Evolutionary conservation across 495 filamentous ascomycete species (phyloP), one percentile per base, ranked within the genome.

Genomic region (Durotheca rogersii): DNA sequence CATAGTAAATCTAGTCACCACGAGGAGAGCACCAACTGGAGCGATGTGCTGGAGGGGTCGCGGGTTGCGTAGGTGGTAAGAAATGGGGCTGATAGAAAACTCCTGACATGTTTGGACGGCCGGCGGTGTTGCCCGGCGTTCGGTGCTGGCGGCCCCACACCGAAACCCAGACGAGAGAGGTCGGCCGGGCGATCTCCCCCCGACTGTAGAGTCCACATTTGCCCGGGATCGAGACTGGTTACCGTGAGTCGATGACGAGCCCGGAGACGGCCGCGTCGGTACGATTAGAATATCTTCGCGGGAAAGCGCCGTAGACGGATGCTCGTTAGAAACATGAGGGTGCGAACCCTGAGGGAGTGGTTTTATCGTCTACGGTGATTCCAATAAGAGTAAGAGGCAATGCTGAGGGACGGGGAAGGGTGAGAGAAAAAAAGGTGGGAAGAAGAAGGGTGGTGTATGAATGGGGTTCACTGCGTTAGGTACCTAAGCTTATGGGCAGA

Each of bases 161-260:
- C 3, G 23, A 46, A 33, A 12, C 34, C 50, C 30, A 40, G 30
- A 53, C 45, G 2, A 33, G 2, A 33, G 56, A 50, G 53, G 35
- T 37, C 41, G 33, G 29, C 15, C 16, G 20, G 56, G 14, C 17
- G 56, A 59, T 59, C 56, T 9, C 51, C 23, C 56, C 56, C 49
- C 53, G 45, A 21, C 44, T 34, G 29, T 21, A 14, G 14, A 59
- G 48, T 45, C 56, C 56, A 59, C 50, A 59, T 45, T 53, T 53
- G 39, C 35, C 56, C 56, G 56, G 35, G 18, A 19, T 35, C 41
- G 48, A 53, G 50, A 49, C 44, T 59, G 41, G 43, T 15, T 41
- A 35, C 48, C 29, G 47, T 48, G 38, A 37, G 23, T 25, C 41
- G 29, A 37, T 33, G 29, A 46, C 33, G 39, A 46, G 23, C 4